phyloP scores from a whole-genome alignment of 2,329 filamentous ascomycete species.

The Cladophialophora chaetospira region DNA sequence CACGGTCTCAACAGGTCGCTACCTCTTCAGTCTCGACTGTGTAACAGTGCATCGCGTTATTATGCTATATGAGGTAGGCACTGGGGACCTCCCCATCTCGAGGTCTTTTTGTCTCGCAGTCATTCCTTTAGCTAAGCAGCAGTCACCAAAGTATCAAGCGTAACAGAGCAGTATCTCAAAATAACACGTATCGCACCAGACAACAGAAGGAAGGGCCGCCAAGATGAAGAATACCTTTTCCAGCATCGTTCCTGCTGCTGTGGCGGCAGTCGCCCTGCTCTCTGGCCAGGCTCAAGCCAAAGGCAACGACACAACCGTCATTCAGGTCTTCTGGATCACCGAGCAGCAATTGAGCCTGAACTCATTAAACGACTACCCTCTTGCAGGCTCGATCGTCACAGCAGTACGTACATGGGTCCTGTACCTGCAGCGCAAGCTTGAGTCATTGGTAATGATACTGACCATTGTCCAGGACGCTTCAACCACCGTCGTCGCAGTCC shows the following conservation, averaged over 20 bases:
- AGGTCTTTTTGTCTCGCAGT: not conserved
- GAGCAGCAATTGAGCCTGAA: not conserved
- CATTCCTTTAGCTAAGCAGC: too few species aligned
- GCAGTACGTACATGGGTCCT: not conserved
- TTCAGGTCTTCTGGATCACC: constrained; percentile 4
- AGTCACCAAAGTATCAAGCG: too few species aligned
- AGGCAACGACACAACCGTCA: not conserved
- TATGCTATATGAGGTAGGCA: not conserved
- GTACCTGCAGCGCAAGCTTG: too few species aligned
- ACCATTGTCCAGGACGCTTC: not conserved
- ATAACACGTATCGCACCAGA: too few species aligned
- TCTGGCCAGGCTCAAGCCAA: not conserved
- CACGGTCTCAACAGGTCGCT: not conserved
- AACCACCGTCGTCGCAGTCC: constrained; percentile 1
- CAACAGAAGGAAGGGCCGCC: too few species aligned
- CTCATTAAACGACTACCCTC: not conserved
- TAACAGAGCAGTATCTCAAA: too few species aligned
- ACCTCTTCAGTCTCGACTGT: too few species aligned
- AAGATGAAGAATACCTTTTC: constrained; percentile 2
- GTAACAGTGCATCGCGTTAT: too few species aligned
- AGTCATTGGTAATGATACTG: not conserved
- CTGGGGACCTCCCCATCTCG: not conserved
- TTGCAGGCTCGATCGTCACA: not conserved
- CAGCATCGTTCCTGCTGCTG: not conserved
- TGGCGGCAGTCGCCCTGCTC: not conserved